Conservation (phyloP, 768 basidiomycete species). For the Lactifluus subvellereus region DNA sequence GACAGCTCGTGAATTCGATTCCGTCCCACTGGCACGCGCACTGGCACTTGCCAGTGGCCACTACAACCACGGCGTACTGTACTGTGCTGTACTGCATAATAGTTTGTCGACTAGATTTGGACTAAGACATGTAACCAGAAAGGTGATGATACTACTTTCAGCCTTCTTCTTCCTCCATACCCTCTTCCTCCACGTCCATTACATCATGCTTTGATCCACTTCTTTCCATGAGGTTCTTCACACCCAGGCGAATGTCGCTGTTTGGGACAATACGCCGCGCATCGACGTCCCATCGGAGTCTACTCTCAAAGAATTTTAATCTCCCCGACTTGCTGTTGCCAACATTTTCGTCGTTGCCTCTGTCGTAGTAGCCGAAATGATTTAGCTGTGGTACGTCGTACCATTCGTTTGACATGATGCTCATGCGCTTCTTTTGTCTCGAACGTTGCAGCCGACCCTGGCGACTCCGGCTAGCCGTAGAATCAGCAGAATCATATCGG, state of each 20-base stretch:
- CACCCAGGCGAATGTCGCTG: constrained; percentile 20
- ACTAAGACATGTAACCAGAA: neutral
- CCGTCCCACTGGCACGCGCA: no score
- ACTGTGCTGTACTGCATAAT: neutral
- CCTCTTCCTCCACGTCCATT: constrained; percentile 22
- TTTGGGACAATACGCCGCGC: constrained; percentile 17
- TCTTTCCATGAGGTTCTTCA: constrained; percentile 23
- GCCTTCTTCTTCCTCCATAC: constrained; percentile 20
- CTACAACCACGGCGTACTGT: no score
- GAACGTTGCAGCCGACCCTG: constrained; percentile 30
- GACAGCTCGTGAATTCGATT: constrained; percentile 3
- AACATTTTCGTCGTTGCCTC: constrained; percentile 30
- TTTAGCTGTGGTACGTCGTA: constrained; percentile 45
- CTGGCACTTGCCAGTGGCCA: no score
- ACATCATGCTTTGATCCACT: constrained; percentile 18
- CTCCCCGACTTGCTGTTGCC: constrained; percentile 16
- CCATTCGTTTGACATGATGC: constrained; percentile 56
- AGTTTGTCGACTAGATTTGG: neutral
- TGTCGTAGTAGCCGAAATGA: constrained; percentile 38
- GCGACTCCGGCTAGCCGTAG: constrained; percentile 31
- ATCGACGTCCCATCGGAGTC: constrained; percentile 23
- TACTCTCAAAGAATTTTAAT: constrained; percentile 22
- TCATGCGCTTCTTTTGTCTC: constrained; percentile 53
- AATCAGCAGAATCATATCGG: constrained; percentile 37
- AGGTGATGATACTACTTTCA: neutral